Evolutionary conservation across 2,329 filamentous ascomycete genomes (phyloP).

Genomic region (Epicoccum sorghinum): DNA sequence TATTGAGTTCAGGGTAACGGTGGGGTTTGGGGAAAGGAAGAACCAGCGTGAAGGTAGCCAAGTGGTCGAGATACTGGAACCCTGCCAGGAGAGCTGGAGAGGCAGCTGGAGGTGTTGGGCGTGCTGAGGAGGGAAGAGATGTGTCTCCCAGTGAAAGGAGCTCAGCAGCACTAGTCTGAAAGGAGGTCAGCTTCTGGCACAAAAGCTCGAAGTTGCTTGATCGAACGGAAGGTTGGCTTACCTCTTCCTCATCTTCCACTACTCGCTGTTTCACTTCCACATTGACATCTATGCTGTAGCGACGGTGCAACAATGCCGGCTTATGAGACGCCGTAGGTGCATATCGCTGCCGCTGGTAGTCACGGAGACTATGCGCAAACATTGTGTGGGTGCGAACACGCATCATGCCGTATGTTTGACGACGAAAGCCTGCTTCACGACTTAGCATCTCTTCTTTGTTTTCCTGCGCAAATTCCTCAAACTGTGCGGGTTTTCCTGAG

Average conservation of each 20-base stretch:
- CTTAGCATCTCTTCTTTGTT: too few species aligned
- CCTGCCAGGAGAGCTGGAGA: too few species aligned
- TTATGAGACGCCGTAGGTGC: constrained; percentile 21
- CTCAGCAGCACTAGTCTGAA: too few species aligned
- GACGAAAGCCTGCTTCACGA: not conserved
- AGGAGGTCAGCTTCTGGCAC: too few species aligned
- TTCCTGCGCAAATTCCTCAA: too few species aligned
- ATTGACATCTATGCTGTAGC: constrained; percentile 33
- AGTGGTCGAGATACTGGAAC: constrained; percentile 4
- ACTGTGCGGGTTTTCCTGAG: too few species aligned
- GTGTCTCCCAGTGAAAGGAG: too few species aligned
- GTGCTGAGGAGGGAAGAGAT: too few species aligned
- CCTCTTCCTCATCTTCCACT: too few species aligned
- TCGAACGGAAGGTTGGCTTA: not conserved
- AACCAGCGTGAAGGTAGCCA: not conserved
- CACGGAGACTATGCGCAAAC: constrained; percentile 21
- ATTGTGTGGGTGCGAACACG: constrained; percentile 1
- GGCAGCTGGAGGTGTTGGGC: too few species aligned
- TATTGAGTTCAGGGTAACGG: constrained; percentile 13
- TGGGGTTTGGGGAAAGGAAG: constrained; percentile 14
- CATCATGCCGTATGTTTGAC: constrained; percentile 17
- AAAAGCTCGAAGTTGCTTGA: too few species aligned
- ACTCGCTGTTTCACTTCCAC: not conserved
- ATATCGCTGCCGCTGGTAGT: constrained; percentile 15
- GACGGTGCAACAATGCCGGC: constrained; percentile 18